Base-by-base conservation (phyloP, 345 rosid species). In the Bruguiera parviflora region DNA sequence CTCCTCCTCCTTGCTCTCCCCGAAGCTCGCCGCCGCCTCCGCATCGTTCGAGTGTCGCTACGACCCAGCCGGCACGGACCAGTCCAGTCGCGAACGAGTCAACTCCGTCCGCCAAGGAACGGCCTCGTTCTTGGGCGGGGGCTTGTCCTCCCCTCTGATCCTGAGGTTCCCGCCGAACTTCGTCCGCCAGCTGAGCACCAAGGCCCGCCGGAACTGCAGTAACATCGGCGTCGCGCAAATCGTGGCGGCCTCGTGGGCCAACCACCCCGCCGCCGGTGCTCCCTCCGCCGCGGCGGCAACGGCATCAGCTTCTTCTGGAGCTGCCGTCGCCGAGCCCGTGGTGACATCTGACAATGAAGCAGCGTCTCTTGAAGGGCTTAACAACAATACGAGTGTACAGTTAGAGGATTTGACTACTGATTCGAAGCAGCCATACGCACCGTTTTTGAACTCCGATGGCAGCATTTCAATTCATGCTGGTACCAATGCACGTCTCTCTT, bases 181-280 rank as follows among this genome's bases (percentile, higher is more conserved):
- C 74, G 99, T 90, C 31, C 97, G 97, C 71, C 99, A 95, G 88
- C 92, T 95, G 35, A 92, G 98, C 82, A 85, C 75, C 64, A 95
- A 92, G 89, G 93, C 96, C 56, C 91, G 99, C 63, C 86, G 99
- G 72, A 95, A 95, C 88, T 95, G 96, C 80, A 86, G 96, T 89
- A 95, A 95, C 83, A 95, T 95, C 79, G 99, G 99, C 57, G 99
- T 95, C 53, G 99, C 99, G 18, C 99, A 95, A 82, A 82, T 95
- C 68, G 99, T 90, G 47, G 98, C 99, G 31, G 99, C 99, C 56
- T 86, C 91, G 81, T 95, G 99, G 99, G 79, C 99, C 6, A 84
- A 95, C 85, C 68, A 74, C 73, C 61, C 85, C 16, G 35, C 81
- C 61, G 53, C 92, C 29, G 78, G 80, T 21, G 74, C 72, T 77